A percentile compares a stretch with the other conserved stretches of the same genome.
Conservation (phyloP, 2,329 filamentous ascomycete genomes). For the Hypoxylon sp. region DNA sequence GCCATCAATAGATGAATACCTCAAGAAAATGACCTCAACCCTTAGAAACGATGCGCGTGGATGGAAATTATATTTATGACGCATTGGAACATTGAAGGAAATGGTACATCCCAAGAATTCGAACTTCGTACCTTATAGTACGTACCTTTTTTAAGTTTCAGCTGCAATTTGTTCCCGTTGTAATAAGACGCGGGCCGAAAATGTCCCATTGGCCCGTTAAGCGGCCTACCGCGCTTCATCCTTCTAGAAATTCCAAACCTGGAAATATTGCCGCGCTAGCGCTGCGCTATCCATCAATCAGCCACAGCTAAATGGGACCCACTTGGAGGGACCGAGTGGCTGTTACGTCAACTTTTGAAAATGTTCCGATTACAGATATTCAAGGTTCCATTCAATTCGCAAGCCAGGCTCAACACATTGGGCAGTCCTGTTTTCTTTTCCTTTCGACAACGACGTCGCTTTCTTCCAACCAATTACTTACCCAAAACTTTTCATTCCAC, state of each 20-base stretch:
- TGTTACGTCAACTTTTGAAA: conserved; percentile 42
- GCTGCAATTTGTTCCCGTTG: conserved; percentile 29
- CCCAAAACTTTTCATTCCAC: conserved; percentile 20
- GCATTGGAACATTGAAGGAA: no score
- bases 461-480: conserved; percentile 19
- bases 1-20: not conserved
- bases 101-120: not conserved
- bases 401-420: not conserved
- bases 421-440: not conserved
- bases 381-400: conserved; percentile 7
- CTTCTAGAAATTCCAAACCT: conserved; percentile 36
- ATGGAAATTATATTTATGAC: not conserved
- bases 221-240: conserved; percentile 38
- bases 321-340: conserved; percentile 31
- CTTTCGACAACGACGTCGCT: not conserved
- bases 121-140: conserved; percentile 15
- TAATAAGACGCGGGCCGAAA: conserved; percentile 35
- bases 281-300: conserved; percentile 27
- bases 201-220: conserved; percentile 42
- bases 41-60: not conserved
- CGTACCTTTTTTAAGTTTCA: conserved; percentile 46
- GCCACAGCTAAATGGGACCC: conserved; percentile 35
- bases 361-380: conserved; percentile 11
- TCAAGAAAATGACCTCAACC: not conserved
- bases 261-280: conserved; percentile 35